Percentiles rank a stretch among this genome's conserved stretches.
Evolutionary conservation across 495 filamentous ascomycete genomes (phyloP).

Genomic region (Pyrenopolyporus hunteri): DNA sequence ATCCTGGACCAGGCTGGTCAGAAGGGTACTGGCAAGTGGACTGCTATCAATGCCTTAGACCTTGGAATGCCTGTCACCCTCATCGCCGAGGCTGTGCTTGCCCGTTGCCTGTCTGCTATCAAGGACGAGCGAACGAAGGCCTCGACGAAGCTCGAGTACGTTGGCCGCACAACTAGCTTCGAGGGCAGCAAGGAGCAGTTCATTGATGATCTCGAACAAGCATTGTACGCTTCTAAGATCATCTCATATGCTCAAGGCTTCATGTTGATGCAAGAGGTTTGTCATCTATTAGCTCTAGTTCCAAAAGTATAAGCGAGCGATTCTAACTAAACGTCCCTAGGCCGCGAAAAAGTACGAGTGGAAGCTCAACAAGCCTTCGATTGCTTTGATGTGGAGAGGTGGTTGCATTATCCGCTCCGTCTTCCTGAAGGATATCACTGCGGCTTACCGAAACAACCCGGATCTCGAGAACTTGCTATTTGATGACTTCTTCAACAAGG

Average conservation of each 20-base stretch:
- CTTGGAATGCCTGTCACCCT: conserved; percentile 98
- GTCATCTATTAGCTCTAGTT: conserved; percentile 37
- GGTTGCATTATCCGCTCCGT: conserved; percentile 99
- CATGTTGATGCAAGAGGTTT: conserved; percentile 99
- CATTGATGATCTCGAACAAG: conserved; percentile 96
- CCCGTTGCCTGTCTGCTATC: conserved; percentile 90
- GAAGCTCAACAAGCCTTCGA: conserved; percentile 99
- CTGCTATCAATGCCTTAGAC: conserved; percentile 97
- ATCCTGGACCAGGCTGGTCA: conserved; percentile 98
- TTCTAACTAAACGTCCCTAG: conserved; percentile 48
- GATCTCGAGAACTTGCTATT: conserved; percentile 98
- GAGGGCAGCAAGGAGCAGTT: conserved; percentile 89
- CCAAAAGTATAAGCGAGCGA: not conserved
- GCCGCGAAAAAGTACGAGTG: conserved; percentile 93
- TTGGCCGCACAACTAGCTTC: conserved; percentile 79
- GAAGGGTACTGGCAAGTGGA: conserved; percentile 99
- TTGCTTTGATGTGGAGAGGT: conserved; percentile 99
- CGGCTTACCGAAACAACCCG: conserved; percentile 90
- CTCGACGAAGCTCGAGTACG: conserved; percentile 71
- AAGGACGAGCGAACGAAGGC: conserved; percentile 92
- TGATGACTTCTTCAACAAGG: conserved; percentile 98
- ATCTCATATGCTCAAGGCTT: conserved; percentile 99
- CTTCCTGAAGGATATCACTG: conserved; percentile 99
- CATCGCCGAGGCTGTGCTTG: conserved; percentile 95
- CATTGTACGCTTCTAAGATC: conserved; percentile 98